Evolutionary conservation across 1,284 basidiomycete genomes (phyloP).

Genomic region (Cutaneotrichosporon dermatis): DNA sequence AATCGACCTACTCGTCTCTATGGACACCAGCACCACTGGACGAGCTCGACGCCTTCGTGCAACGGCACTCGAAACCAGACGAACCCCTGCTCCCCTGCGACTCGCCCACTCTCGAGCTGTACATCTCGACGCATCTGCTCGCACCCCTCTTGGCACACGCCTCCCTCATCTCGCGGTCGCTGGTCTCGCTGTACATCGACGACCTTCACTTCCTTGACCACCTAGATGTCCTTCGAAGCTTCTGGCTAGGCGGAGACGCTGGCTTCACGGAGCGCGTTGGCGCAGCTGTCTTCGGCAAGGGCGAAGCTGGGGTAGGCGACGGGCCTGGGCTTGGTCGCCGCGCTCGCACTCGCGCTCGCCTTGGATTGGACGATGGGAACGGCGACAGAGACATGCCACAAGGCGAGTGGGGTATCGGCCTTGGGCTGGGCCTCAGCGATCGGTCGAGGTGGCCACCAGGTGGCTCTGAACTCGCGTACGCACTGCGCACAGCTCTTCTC

Average conservation of each 20-base stretch:
- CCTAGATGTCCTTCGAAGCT: slow-evolving; percentile 39
- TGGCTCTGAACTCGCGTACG: slow-evolving; percentile 73
- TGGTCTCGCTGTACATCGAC: slow-evolving; percentile 42
- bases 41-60: slow-evolving; percentile 30
- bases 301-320: slow-evolving; percentile 30
- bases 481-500: slow-evolving; percentile 55
- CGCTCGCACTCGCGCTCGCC: slow-evolving; percentile 26
- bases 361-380: slow-evolving; percentile 27
- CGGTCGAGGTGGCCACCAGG: slow-evolving; percentile 75
- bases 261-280: slow-evolving; percentile 37
- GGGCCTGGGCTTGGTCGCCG: slow-evolving; percentile 16
- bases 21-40: slow-evolving; percentile 31
- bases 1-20: slow-evolving; percentile 9
- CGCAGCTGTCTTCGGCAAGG: slow-evolving; percentile 39
- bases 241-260: slow-evolving; percentile 42
- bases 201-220: slow-evolving; percentile 41
- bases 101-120: slow-evolving; percentile 34
- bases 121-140: slow-evolving; percentile 35
- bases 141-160: slow-evolving; percentile 34
- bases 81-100: slow-evolving; percentile 29
- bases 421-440: slow-evolving; percentile 65
- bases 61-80: slow-evolving; percentile 19
- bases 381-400: not conserved
- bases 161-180: slow-evolving; percentile 34
- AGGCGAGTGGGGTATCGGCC: slow-evolving; percentile 55